Evolutionary conservation across 345 rosid species (phyloP).

Genomic region (Eucalyptus victrix): DNA sequence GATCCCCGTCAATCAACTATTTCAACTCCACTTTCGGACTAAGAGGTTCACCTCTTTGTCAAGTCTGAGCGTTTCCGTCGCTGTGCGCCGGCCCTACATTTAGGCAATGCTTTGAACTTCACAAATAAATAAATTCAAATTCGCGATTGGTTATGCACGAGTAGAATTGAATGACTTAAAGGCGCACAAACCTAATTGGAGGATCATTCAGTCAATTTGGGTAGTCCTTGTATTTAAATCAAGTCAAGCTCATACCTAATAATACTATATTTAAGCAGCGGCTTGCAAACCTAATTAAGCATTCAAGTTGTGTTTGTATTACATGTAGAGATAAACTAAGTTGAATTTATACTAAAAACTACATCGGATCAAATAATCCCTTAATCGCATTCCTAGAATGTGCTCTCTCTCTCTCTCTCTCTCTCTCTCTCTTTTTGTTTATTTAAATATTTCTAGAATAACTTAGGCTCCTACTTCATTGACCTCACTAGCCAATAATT

Average conservation of each 20-base stretch:
- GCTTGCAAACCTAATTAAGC: not conserved
- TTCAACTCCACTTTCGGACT: not conserved
- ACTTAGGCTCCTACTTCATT: not conserved
- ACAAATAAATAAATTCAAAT: not conserved
- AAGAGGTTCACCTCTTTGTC: not conserved
- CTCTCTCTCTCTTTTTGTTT: fast-evolving
- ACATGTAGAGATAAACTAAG: not conserved
- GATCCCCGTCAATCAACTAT: not conserved
- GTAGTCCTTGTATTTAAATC: not conserved
- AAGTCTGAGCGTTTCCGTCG: not conserved
- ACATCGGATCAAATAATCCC: not conserved
- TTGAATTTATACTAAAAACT: not conserved
- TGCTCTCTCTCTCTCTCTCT: not conserved
- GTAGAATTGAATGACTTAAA: not conserved
- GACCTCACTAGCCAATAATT: not conserved
- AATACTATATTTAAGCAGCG: not conserved
- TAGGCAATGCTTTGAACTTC: not conserved
- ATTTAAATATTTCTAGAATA: not conserved
- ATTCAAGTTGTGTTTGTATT: not conserved
- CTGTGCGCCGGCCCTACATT: not conserved
- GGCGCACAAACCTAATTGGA: not conserved
- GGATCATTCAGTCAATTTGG: not conserved
- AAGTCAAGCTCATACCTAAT: not conserved
- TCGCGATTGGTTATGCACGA: not conserved
- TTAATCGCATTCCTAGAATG: not conserved